Evolutionary conservation across 2,329 filamentous ascomycete genomes (phyloP).

Genomic region (Chaetomiaceae sp.): DNA sequence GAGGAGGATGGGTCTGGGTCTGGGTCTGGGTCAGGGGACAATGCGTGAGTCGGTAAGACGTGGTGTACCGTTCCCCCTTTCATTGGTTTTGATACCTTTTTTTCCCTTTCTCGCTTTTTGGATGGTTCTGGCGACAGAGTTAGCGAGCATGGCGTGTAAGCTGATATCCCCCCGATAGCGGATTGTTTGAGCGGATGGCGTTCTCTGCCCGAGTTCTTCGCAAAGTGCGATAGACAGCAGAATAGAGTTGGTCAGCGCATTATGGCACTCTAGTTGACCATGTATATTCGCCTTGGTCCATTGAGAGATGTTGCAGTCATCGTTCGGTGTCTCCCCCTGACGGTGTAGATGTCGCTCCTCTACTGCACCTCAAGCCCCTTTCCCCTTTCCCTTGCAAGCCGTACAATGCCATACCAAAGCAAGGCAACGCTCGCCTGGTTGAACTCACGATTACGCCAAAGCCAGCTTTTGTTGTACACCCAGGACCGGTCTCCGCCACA

Average conservation of each 20-base stretch:
- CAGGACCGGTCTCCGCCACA: neutral
- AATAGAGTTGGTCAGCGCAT: neutral
- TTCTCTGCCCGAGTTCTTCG: neutral
- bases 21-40: too few relatives aligned
- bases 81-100: neutral
- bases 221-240: neutral
- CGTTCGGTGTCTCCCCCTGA: neutral
- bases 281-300: too few relatives aligned
- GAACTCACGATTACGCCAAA: neutral
- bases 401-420: neutral
- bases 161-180: constrained; percentile 2
- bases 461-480: constrained; percentile 3
- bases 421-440: neutral
- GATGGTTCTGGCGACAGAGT: neutral
- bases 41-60: neutral
- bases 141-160: constrained; percentile 9
- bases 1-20: too few relatives aligned
- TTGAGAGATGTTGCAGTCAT: neutral
- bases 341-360: neutral
- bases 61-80: neutral
- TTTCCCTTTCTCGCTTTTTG: neutral
- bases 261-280: too few relatives aligned
- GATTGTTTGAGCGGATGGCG: neutral
- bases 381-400: neutral
- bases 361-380: neutral